Evolutionary conservation across 1,284 basidiomycete genomes (phyloP).

Genomic region (Phaffia rhodozyma): DNA sequence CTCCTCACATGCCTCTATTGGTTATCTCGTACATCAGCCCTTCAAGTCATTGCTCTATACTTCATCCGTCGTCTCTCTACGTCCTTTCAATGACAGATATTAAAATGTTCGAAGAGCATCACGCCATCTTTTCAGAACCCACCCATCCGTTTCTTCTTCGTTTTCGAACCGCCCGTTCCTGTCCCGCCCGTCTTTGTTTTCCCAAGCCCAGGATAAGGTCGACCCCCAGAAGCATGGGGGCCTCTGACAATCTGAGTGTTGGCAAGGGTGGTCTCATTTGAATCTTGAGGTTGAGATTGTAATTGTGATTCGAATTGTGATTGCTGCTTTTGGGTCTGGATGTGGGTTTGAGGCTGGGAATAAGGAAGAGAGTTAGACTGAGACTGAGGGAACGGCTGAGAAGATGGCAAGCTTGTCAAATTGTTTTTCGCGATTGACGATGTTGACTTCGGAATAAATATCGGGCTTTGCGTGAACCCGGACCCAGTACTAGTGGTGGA

Average conservation of each 20-base stretch:
- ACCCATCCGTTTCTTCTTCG: constrained; percentile 15
- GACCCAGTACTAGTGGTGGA: too few relatives aligned
- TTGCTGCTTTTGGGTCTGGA: too few relatives aligned
- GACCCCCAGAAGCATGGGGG: constrained; percentile 5
- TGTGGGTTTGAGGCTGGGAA: background rate
- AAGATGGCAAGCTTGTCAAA: background rate
- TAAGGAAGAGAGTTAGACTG: background rate
- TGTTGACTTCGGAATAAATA: too few relatives aligned
- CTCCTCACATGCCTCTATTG: too few relatives aligned
- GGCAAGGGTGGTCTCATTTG: background rate
- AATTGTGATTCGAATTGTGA: background rate
- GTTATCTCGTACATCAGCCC: too few relatives aligned
- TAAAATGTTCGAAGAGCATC: too few relatives aligned
- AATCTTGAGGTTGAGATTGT: background rate
- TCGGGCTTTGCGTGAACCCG: too few relatives aligned
- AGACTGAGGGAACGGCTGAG: background rate
- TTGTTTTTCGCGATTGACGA: background rate
- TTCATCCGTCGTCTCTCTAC: too few relatives aligned
- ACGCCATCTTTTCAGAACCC: constrained; percentile 8
- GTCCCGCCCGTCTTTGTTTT: background rate
- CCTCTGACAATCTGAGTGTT: constrained; percentile 6
- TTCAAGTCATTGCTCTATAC: too few relatives aligned
- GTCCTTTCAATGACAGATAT: too few relatives aligned
- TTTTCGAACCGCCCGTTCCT: background rate
- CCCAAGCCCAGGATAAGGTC: background rate